Evolutionary conservation across 1,284 basidiomycete species (phyloP).

Genomic region (Tilletia caries): DNA sequence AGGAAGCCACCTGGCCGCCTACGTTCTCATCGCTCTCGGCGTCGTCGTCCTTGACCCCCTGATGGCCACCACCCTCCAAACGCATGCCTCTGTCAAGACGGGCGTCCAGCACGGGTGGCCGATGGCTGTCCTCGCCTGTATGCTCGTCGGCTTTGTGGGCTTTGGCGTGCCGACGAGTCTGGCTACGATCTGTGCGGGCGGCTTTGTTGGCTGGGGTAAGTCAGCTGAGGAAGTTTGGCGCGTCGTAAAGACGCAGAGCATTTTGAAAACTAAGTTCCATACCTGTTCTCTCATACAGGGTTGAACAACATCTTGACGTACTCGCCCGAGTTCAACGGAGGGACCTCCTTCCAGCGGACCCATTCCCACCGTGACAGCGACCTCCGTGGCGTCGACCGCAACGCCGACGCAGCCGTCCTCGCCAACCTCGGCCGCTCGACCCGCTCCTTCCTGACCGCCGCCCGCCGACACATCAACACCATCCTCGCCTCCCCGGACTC

Average conservation of each 20-base stretch:
- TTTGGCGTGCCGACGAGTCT: slow-evolving; percentile 32
- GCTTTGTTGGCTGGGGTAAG: slow-evolving; percentile 35
- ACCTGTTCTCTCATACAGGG: too few relatives aligned
- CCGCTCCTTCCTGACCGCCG: slow-evolving; percentile 23
- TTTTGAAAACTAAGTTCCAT: too few relatives aligned
- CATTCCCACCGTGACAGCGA: slow-evolving; percentile 3
- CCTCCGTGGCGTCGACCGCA: slow-evolving; percentile 17
- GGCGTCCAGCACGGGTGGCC: slow-evolving; percentile 48
- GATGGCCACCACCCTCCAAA: slow-evolving; percentile 42
- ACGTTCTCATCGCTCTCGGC: slow-evolving; percentile 39
- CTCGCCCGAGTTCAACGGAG: slow-evolving; percentile 28
- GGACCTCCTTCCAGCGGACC: not conserved
- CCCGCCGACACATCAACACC: slow-evolving; percentile 63
- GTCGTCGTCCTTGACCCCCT: slow-evolving; percentile 45
- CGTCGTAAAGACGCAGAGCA: too few relatives aligned
- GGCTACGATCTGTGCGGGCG: slow-evolving; percentile 28
- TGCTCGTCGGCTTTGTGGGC: slow-evolving; percentile 42
- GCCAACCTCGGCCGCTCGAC: slow-evolving; percentile 28
- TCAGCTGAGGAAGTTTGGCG: not conserved
- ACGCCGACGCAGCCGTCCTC: slow-evolving; percentile 28
- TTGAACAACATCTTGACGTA: slow-evolving; percentile 41
- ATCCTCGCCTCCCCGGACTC: slow-evolving; percentile 87
- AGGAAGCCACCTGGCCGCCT: slow-evolving; percentile 39
- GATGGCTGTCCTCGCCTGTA: slow-evolving; percentile 34
- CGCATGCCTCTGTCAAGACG: slow-evolving; percentile 39